Percentiles rank a stretch among this genome's conserved stretches.
Evolutionary conservation across 768 basidiomycete species (phyloP).

Genomic region (Cystobasidium onofrii): DNA sequence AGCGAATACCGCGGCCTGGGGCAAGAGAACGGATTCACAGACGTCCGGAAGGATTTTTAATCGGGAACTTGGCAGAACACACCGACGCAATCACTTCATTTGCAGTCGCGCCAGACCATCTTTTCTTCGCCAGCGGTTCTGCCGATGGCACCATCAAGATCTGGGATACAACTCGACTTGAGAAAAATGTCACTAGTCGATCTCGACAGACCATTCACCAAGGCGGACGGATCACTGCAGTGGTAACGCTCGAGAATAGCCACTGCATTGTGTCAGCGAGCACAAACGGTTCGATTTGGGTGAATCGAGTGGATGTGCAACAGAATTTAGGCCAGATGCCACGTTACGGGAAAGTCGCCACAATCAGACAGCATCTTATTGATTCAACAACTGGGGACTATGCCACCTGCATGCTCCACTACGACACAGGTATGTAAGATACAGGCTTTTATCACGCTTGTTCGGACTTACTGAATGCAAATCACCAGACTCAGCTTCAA

Average conservation of each 20-base stretch:
- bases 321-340: slow-evolving; percentile 59
- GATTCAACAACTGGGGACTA: slow-evolving; percentile 65
- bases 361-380: slow-evolving; percentile 70
- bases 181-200: slow-evolving; percentile 84
- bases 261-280: slow-evolving; percentile 80
- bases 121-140: slow-evolving; percentile 59
- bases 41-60: slow-evolving; percentile 66
- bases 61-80: slow-evolving; percentile 78
- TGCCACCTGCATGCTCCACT: slow-evolving; percentile 74
- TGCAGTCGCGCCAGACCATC: slow-evolving; percentile 82
- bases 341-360: slow-evolving; percentile 70
- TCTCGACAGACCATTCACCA: slow-evolving; percentile 48
- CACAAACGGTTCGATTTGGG: slow-evolving; percentile 72
- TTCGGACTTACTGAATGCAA: no score
- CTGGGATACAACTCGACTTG: slow-evolving; percentile 68
- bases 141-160: slow-evolving; percentile 48
- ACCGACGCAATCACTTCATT: slow-evolving; percentile 68
- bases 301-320: slow-evolving; percentile 71
- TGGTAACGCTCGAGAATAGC: slow-evolving; percentile 72
- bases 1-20: slow-evolving; percentile 62
- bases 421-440: slow-evolving; percentile 57
- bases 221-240: slow-evolving; percentile 58
- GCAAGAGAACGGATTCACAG: slow-evolving; percentile 55
- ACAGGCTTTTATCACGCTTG: no score
- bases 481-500: slow-evolving; percentile 63